Conservation (phyloP, 176 grass and related monocot species). For the Dactylis glomerata region DNA sequence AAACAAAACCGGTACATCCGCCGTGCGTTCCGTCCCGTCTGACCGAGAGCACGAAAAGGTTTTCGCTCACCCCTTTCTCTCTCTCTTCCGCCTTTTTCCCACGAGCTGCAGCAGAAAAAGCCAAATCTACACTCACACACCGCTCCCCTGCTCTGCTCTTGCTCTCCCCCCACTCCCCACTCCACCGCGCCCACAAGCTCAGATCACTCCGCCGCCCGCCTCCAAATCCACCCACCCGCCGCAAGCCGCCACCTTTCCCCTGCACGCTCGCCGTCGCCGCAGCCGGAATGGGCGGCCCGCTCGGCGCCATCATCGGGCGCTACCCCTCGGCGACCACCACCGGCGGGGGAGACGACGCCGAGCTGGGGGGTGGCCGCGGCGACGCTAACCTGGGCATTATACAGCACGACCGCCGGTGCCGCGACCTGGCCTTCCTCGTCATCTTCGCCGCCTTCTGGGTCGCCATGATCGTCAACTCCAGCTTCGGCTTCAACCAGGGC, state of each 20-base stretch:
- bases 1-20: too few relatives aligned
- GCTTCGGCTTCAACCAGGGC: constrained; percentile 99
- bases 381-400: constrained; percentile 50
- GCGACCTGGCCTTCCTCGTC: constrained; percentile 82
- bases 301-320: constrained; percentile 94
- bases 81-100: background rate
- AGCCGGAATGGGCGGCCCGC: constrained; percentile 64
- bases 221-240: background rate
- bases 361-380: constrained; percentile 22
- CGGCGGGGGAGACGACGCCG: constrained; percentile 23
- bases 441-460: constrained; percentile 93
- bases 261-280: background rate
- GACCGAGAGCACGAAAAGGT: background rate
- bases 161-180: background rate
- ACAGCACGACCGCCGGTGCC: constrained; percentile 72
- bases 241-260: too few relatives aligned
- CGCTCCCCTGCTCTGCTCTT: background rate
- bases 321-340: constrained; percentile 57
- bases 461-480: constrained; percentile 99
- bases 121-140: background rate
- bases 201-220: background rate
- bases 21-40: too few relatives aligned
- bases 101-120: background rate
- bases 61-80: background rate
- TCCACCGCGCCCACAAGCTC: background rate